Conservation (phyloP, 306 rosid species). For the Betula pendula region DNA sequence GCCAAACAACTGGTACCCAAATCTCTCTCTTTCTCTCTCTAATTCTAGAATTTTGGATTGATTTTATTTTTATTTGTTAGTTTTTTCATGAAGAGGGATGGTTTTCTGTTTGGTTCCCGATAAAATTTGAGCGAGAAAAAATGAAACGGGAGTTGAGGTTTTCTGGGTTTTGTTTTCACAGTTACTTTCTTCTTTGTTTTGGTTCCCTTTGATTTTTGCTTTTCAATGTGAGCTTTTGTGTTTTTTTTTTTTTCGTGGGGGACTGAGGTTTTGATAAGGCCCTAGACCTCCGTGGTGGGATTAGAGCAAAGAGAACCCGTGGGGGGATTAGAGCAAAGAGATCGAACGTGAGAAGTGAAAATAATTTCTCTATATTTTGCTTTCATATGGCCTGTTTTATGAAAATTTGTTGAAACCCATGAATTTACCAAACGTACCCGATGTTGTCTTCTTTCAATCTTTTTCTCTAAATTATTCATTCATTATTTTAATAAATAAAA, state of each 20-base stretch:
- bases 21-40: conserved; percentile 22
- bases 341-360: neutral
- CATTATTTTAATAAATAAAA: neutral
- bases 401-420: neutral
- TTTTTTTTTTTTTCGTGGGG: no score
- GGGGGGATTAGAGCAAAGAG: no score
- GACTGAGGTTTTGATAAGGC: neutral
- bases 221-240: neutral
- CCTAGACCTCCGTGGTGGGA: neutral
- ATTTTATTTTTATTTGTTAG: conserved; percentile 18
- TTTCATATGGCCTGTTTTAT: neutral
- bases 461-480: neutral
- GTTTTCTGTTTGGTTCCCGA: conserved; percentile 15
- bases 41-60: neutral
- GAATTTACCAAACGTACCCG: neutral
- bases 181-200: neutral
- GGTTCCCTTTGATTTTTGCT: neutral
- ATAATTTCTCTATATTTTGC: neutral
- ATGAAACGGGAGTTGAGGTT: conserved; percentile 1
- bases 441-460: no score
- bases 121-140: conserved; percentile 27
- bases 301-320: neutral
- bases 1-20: conserved; percentile 77
- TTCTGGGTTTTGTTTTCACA: conserved; percentile 18
- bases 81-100: neutral